phyloP scores from a whole-genome alignment of 2,329 filamentous ascomycete species.

The Aspergillus vadensis region DNA sequence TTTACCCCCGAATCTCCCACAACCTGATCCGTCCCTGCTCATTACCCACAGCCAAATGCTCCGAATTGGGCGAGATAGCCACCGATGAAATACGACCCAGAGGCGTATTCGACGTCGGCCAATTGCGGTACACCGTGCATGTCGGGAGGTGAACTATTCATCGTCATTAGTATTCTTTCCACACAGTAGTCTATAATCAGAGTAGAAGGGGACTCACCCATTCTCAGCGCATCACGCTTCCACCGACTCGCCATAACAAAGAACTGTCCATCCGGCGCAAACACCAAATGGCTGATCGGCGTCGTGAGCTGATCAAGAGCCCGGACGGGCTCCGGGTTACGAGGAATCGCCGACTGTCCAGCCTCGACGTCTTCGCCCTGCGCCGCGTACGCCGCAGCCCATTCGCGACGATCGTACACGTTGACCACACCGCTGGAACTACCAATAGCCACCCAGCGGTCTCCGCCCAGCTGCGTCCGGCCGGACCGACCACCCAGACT shows the following conservation, averaged over 20 bases:
- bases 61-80: slow-evolving; percentile 66
- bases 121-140: slow-evolving; percentile 94
- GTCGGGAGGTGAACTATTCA: slow-evolving; percentile 75
- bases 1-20: slow-evolving; percentile 79
- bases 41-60: slow-evolving; percentile 81
- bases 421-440: slow-evolving; percentile 87
- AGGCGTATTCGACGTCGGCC: slow-evolving; percentile 89
- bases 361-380: slow-evolving; percentile 26
- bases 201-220: slow-evolving; percentile 48
- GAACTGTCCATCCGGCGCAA: slow-evolving; percentile 87
- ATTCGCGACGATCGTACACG: slow-evolving; percentile 79
- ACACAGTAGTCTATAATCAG: not conserved
- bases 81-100: slow-evolving; percentile 78
- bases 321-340: slow-evolving; percentile 70
- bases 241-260: slow-evolving; percentile 81
- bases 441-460: slow-evolving; percentile 87
- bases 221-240: slow-evolving; percentile 83
- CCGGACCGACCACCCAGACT: slow-evolving; percentile 63
- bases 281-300: slow-evolving; percentile 74
- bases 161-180: slow-evolving; percentile 12
- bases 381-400: slow-evolving; percentile 49
- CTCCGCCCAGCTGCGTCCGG: slow-evolving; percentile 60
- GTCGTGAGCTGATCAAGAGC: slow-evolving; percentile 85
- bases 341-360: slow-evolving; percentile 53
- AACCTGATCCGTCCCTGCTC: slow-evolving; percentile 83